Evolutionary conservation across 2,329 filamentous ascomycete genomes (phyloP), one percentile per base, ranked within the genome.

Genomic region (Lachnellula willkommii): DNA sequence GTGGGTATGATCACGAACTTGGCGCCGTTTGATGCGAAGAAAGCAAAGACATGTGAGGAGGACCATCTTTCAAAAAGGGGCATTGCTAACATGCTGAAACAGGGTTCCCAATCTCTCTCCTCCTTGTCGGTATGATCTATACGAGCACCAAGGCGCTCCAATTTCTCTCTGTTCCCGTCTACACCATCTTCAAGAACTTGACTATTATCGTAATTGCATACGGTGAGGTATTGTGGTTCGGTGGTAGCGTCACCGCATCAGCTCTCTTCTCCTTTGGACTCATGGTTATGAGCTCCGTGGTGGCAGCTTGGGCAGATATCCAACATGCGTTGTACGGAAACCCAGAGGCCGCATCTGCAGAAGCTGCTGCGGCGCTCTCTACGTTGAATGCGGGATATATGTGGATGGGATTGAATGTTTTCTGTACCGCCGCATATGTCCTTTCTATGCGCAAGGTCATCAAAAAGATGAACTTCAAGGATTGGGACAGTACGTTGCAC

Each of bases 141-240:
- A 97, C 94, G 54, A 87, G 90, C 68, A 94, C 90, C 68, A 96
- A 96, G 78, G 91, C 94, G 20, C 84, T 99, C 47, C 91, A 96
- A 75, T 97, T 87, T 75, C 88, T 99, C 59, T 96, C 92, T 35
- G 95, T 99, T 54, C 94, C 94, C 24, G 94, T 99, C 26, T 99
- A 99, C 77, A 99, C 94, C 54, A 99, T 99, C 72, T 99, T 99
- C 82, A 99, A 99, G 82, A 99, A 99, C 77, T 75, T 99, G 78
- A 97, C 94, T 59, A 99, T 95, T 73, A 97, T 99, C 68, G 85
- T 97, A 63, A 99, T 97, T 69, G 94, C 94, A 54, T 99, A 99
- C 66, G 94, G 94, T 65, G 94, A 99, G 75, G 93, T 99, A 32
- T 81, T 99, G 52, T 97, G 93, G 92, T 99, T 99, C 66, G 94